phyloP scores from a whole-genome alignment of 805 yeast genomes.

The Metschnikowia rubicola region DNA sequence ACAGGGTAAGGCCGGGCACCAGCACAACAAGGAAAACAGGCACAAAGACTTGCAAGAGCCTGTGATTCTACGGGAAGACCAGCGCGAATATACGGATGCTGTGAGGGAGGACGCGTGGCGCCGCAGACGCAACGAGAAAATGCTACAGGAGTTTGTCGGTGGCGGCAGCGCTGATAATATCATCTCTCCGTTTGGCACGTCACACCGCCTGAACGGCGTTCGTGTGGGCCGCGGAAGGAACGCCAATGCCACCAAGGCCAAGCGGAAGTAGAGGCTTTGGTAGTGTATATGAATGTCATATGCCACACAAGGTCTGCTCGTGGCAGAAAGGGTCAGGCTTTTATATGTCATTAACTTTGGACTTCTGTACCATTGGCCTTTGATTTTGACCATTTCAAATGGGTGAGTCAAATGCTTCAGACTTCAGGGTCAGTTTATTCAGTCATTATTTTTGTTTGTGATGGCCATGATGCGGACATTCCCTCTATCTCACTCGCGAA shows the following conservation, averaged over 20 bases:
- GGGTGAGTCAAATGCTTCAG: too few species aligned
- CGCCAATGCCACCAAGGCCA: constrained; percentile 59
- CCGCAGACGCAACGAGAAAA: constrained; percentile 79
- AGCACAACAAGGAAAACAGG: constrained; percentile 62
- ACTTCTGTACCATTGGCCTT: too few species aligned
- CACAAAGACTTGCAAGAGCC: constrained; percentile 48
- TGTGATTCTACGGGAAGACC: constrained; percentile 79
- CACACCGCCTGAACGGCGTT: constrained; percentile 54
- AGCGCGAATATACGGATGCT: constrained; percentile 87
- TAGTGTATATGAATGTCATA: background rate
- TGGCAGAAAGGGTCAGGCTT: too few species aligned
- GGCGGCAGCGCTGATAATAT: constrained; percentile 89
- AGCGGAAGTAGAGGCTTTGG: constrained; percentile 6
- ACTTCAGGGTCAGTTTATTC: too few species aligned
- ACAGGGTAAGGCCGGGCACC: constrained; percentile 76
- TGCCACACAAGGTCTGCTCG: too few species aligned
- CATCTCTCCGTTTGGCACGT: constrained; percentile 72
- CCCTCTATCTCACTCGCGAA: too few species aligned
- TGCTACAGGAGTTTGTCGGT: constrained; percentile 85
- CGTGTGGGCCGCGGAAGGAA: constrained; percentile 82
- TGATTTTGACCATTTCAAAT: too few species aligned
- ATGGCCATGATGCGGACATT: too few species aligned
- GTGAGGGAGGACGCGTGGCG: constrained; percentile 86
- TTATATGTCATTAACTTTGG: too few species aligned
- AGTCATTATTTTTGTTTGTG: too few species aligned